These are phyloP conservation scores for Pleurotus eryngii DNA, from an alignment of 768 basidiomycete genomes.

Conservation along the genomic window DNA sequence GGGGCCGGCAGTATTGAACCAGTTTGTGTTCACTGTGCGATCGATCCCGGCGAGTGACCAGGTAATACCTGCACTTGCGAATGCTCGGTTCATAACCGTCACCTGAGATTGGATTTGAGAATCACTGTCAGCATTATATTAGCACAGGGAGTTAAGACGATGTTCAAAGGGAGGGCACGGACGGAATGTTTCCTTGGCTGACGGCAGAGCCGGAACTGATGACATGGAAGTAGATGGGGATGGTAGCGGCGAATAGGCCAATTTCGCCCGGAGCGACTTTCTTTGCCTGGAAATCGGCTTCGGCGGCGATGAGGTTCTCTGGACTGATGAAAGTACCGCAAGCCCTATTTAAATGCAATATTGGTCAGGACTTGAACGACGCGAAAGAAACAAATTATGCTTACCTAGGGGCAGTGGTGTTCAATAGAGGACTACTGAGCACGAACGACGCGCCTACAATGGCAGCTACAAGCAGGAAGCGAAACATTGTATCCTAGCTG, in stretches of 20 bases:
- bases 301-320: constrained; percentile 29
- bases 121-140: constrained; percentile 21
- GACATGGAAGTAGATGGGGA: constrained; percentile 31
- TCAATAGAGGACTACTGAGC: constrained; percentile 21
- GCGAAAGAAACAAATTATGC: constrained; percentile 12
- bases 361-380: neutral
- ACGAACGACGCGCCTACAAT: constrained; percentile 24
- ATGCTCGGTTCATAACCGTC: constrained; percentile 38
- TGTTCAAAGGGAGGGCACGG: constrained; percentile 10
- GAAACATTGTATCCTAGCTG: constrained; percentile 18
- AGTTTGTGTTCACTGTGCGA: constrained; percentile 40
- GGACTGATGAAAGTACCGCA: constrained; percentile 38
- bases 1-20: constrained; percentile 45
- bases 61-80: constrained; percentile 30
- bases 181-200: constrained; percentile 41
- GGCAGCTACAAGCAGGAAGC: constrained; percentile 21
- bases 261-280: constrained; percentile 22
- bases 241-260: constrained; percentile 1
- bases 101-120: constrained; percentile 36
- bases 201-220: constrained; percentile 26
- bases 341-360: constrained; percentile 19
- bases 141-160: neutral
- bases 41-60: constrained; percentile 38
- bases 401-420: constrained; percentile 12
- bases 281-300: constrained; percentile 40